phyloP scores from a whole-genome alignment of 1,139 yeast species.

The Candida sanyaensis region DNA sequence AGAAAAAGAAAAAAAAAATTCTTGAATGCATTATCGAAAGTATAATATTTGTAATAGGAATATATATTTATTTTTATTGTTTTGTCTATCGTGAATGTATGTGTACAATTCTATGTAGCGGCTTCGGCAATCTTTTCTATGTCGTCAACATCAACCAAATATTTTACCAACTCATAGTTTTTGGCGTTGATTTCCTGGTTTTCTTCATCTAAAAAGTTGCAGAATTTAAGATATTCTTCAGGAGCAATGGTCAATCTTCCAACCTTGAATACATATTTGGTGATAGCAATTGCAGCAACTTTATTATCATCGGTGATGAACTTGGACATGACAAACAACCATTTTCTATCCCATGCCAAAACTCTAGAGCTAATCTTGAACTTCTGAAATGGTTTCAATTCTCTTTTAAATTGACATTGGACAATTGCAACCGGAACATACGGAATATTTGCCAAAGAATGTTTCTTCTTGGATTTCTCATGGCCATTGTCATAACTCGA shows the following conservation, averaged over 20 bases:
- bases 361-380: constrained; percentile 61
- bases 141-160: constrained; percentile 31
- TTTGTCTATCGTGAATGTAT: not conserved
- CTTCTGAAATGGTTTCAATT: constrained; percentile 64
- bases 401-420: constrained; percentile 66
- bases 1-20: no score
- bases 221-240: constrained; percentile 51
- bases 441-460: constrained; percentile 44
- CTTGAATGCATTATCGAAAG: no score
- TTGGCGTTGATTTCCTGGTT: constrained; percentile 41
- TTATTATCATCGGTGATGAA: constrained; percentile 41
- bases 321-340: constrained; percentile 73
- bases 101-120: not conserved
- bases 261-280: constrained; percentile 79
- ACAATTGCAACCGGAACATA: constrained; percentile 81
- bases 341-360: constrained; percentile 84
- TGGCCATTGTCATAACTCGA: constrained; percentile 42
- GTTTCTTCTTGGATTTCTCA: constrained; percentile 28
- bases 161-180: constrained; percentile 29
- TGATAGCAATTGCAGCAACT: constrained; percentile 62
- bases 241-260: constrained; percentile 75
- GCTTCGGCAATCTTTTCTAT: constrained; percentile 23
- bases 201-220: constrained; percentile 59
- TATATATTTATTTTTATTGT: constrained; percentile 2
- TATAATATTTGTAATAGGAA: not conserved